These are phyloP conservation scores for Aspergillus ostianus DNA, from an alignment of 495 filamentous ascomycete species.

Conservation along the genomic window DNA sequence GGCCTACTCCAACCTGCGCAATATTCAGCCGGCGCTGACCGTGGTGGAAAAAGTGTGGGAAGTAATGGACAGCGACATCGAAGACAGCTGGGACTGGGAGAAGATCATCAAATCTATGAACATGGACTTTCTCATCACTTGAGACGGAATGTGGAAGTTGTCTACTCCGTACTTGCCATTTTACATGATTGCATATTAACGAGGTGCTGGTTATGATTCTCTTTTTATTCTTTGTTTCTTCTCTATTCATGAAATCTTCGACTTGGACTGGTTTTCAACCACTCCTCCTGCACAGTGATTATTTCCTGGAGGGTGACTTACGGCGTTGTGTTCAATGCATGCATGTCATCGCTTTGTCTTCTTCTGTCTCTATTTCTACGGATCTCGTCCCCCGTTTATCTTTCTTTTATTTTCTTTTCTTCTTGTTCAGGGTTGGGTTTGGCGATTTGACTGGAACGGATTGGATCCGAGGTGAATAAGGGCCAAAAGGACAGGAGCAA, in stretches of 20 bases:
- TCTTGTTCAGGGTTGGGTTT: not conserved
- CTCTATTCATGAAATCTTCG: not conserved
- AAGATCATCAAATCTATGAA: conserved; percentile 71
- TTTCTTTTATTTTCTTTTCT: not conserved
- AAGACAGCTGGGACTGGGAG: conserved; percentile 89
- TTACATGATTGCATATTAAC: conserved; percentile 12
- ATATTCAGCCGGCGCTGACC: conserved; percentile 71
- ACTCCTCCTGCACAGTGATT: not conserved
- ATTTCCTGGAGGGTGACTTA: not conserved
- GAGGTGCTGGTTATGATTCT: conserved; percentile 12
- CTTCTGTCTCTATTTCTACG: not conserved
- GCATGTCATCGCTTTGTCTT: not conserved
- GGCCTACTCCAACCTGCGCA: conserved; percentile 75
- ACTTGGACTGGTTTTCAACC: not conserved
- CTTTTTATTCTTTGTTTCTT: not conserved
- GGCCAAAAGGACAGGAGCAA: not conserved
- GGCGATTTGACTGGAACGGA: not conserved
- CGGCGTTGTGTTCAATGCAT: conserved; percentile 2
- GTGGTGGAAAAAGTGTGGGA: conserved; percentile 82
- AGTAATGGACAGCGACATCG: conserved; percentile 73
- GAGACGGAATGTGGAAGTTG: conserved; percentile 16
- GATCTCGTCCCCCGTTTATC: not conserved
- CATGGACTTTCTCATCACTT: conserved; percentile 80
- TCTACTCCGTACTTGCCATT: conserved; percentile 11
- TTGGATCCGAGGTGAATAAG: not conserved